Evolutionary conservation across 208 protist species (phyloP), one percentile per base, ranked within the genome.

Genomic region (Crithidia fasciculata): DNA sequence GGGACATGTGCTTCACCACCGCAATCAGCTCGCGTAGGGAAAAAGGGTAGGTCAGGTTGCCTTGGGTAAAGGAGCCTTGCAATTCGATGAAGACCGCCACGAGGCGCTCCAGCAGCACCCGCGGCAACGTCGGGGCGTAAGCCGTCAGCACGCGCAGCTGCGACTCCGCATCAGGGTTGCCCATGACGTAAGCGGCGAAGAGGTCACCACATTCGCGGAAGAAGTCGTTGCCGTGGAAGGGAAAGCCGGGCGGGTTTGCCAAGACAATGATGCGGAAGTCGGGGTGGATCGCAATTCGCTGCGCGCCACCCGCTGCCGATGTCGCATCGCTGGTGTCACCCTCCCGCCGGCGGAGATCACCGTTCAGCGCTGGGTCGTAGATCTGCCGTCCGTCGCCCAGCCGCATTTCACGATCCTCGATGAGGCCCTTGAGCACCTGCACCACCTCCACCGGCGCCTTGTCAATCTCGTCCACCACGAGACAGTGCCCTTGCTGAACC

Each of bases 401-500:
- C 3, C 83, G 86, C 85, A 97, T 92, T 69, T 97, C 89, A 37
- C 84, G 83, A 73, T 97, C 93, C 65, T 97, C 93, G 47, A 95
- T 85, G 15, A 97, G 87, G 49, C 89, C 90, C 70, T 97, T 97
- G 19, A 97, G 82, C 58, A 97, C 88, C 76, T 92, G 86, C 56
- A 97, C 89, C 63, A 95, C 90, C 78, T 99, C 96, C 18, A 98
- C 86, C 6, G 96, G 90, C 2, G 95, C 96, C 85, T 99, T 99
- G 83, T 99, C 98, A 49, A 98, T 96, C 80, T 99, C 97, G 75
- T 99, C 97, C 60, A 99, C 85, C 28, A 99, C 96, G 40, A 98
- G 89, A 40, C 97, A 92, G 76, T 95, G 89, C 12, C 98, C 97
- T 9, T 88, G 65, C 63, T 85, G 79, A n/a, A 96, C 92, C 53